These are phyloP conservation scores for Leccinum fibrillosum DNA, from an alignment of 768 basidiomycete genomes.

Conservation along the genomic window DNA sequence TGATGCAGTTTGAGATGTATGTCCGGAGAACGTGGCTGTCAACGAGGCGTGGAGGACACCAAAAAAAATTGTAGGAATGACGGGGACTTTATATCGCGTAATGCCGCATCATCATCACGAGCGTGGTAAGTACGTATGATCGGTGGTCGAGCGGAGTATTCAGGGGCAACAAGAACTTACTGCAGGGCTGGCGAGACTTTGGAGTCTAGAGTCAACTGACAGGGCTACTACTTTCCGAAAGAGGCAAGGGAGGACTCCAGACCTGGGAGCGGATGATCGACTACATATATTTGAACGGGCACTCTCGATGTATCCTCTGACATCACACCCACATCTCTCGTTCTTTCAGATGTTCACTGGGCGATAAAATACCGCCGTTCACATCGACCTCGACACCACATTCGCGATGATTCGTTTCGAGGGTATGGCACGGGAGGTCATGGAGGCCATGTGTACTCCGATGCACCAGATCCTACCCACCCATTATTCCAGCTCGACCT, in stretches of 20 bases:
- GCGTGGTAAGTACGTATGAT: not conserved
- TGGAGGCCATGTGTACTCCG: conserved; percentile 82
- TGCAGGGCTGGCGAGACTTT: not conserved
- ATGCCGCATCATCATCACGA: not conserved
- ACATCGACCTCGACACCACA: not conserved
- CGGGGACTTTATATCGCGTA: not conserved
- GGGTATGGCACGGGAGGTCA: conserved; percentile 66
- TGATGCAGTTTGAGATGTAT: not conserved
- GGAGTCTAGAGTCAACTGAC: conserved; percentile 18
- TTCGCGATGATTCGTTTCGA: conserved; percentile 78
- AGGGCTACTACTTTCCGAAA: conserved; percentile 22
- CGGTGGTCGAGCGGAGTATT: not conserved
- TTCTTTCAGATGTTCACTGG: conserved; percentile 2
- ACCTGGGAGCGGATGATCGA: conserved; percentile 18
- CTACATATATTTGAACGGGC: conserved; percentile 23
- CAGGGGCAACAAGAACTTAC: conserved; percentile 3
- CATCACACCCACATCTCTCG: conserved; percentile 2
- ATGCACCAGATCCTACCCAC: conserved; percentile 70
- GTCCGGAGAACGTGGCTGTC: conserved; percentile 4
- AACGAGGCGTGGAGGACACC: conserved; percentile 17
- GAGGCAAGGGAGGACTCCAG: conserved; percentile 21
- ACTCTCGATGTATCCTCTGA: conserved; percentile 11
- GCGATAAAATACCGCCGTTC: conserved; percentile 3
- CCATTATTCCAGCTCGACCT: conserved; percentile 18
- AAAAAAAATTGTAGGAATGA: conserved; percentile 1